These are phyloP conservation scores for Alternaria arbusti DNA, from an alignment of 2,329 filamentous ascomycete species.

Conservation along the genomic window DNA sequence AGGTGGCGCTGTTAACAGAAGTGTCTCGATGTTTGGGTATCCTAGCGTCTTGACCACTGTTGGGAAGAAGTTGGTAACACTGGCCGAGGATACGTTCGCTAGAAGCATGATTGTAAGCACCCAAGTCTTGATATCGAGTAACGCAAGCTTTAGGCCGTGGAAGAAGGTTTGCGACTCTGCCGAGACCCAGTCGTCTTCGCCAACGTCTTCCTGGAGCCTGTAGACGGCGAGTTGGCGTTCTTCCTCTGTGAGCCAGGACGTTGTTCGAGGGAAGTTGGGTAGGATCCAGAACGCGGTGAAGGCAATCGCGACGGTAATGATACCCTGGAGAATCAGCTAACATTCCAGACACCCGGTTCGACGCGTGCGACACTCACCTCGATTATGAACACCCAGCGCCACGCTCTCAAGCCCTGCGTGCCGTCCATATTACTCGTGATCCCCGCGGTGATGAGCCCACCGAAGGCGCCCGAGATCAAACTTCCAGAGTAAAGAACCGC, in stretches of 20 bases:
- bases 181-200: conserved; percentile 49
- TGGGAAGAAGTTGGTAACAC: conserved; percentile 63
- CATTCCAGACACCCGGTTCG: background rate
- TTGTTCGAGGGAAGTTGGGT: conserved; percentile 68
- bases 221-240: conserved; percentile 49
- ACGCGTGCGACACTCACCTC: conserved; percentile 35
- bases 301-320: conserved; percentile 68
- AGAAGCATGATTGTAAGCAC: conserved; percentile 48
- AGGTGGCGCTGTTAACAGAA: conserved; percentile 54
- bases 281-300: conserved; percentile 64
- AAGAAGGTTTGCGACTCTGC: conserved; percentile 47
- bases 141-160: conserved; percentile 50
- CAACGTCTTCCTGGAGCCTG: conserved; percentile 48
- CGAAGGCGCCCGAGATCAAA: conserved; percentile 74
- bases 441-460: conserved; percentile 64
- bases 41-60: conserved; percentile 68
- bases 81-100: conserved; percentile 49
- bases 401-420: conserved; percentile 63
- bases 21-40: conserved; percentile 60
- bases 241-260: conserved; percentile 47
- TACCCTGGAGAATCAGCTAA: conserved; percentile 55
- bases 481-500: conserved; percentile 72
- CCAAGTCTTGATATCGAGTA: conserved; percentile 50
- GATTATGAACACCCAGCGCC: conserved; percentile 73
- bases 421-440: conserved; percentile 71